A percentile compares a stretch with the other conserved stretches of the same genome.
phyloP scores from a whole-genome alignment of 345 rosid species.

The Orychophragmus violaceus region DNA sequence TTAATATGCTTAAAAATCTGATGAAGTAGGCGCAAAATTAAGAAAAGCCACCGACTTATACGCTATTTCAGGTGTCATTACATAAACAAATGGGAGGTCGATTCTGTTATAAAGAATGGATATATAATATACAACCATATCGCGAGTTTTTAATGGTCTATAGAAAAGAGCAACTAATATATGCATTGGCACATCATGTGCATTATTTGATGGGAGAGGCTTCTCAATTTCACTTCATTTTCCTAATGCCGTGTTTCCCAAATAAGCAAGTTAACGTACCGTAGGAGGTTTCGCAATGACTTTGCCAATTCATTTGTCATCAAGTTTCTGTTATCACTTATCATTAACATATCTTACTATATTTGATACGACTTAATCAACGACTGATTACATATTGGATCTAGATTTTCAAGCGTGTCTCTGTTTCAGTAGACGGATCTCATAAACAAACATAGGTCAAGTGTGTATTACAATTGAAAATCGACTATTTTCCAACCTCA shows the following conservation, averaged over 20 bases:
- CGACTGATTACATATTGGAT: not conserved
- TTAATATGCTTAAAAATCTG: not conserved
- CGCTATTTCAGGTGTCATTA: constrained; percentile 2
- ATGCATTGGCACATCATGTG: constrained; percentile 1
- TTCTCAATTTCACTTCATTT: not conserved
- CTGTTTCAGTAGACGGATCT: not conserved
- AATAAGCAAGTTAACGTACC: constrained; percentile 9
- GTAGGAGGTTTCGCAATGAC: not conserved
- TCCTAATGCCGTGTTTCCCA: constrained; percentile 12
- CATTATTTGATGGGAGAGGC: not conserved
- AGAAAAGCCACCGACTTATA: constrained; percentile 10
- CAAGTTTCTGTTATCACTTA: not conserved
- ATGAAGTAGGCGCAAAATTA: not conserved
- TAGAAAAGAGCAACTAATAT: not conserved
- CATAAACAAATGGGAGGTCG: constrained; percentile 15
- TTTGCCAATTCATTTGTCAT: not conserved
- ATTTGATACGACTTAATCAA: not conserved
- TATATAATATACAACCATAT: not conserved
- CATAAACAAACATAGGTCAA: not conserved
- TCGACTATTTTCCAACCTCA: not conserved
- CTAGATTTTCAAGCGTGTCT: not conserved
- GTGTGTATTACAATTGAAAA: not conserved
- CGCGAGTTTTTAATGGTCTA: not conserved
- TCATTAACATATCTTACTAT: not conserved
- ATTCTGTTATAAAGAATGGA: not conserved